Conservation (phyloP, 1,284 basidiomycete species). For the Cryptococcus sp. region DNA sequence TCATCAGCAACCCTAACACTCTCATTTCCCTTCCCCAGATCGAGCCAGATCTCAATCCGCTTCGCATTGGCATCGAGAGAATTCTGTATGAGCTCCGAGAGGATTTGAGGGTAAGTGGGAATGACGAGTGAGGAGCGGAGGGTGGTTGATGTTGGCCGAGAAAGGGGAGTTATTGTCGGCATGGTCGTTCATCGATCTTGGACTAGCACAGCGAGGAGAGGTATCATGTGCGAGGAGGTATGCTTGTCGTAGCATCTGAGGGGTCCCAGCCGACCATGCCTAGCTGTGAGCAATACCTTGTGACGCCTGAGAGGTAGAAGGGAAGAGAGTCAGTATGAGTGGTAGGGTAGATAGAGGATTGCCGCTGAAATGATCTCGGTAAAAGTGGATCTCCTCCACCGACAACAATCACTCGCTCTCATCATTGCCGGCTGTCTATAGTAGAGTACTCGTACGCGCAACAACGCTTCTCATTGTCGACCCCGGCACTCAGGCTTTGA, state of each 20-base stretch:
- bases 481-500: not conserved
- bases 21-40: slow-evolving; percentile 59
- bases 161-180: slow-evolving; percentile 31
- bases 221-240: not conserved
- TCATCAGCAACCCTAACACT: slow-evolving; percentile 79
- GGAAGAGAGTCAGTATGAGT: not conserved
- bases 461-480: not conserved
- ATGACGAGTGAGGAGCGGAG: slow-evolving; percentile 80
- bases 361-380: not conserved
- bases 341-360: not conserved
- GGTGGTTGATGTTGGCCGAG: slow-evolving; percentile 29
- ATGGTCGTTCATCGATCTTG: not conserved
- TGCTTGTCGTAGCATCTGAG: not conserved
- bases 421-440: not conserved
- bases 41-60: slow-evolving; percentile 48
- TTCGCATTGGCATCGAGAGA: slow-evolving; percentile 58
- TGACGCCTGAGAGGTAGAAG: not conserved
- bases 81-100: slow-evolving; percentile 84
- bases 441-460: not conserved
- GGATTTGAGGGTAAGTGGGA: slow-evolving; percentile 72
- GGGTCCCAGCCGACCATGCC: not conserved
- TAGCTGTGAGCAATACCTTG: not conserved
- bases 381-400: slow-evolving; percentile 1
- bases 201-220: not conserved
- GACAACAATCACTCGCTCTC: not conserved